phyloP scores from a whole-genome alignment of 805 yeast species.

The Pichia rugopelliculosa region DNA sequence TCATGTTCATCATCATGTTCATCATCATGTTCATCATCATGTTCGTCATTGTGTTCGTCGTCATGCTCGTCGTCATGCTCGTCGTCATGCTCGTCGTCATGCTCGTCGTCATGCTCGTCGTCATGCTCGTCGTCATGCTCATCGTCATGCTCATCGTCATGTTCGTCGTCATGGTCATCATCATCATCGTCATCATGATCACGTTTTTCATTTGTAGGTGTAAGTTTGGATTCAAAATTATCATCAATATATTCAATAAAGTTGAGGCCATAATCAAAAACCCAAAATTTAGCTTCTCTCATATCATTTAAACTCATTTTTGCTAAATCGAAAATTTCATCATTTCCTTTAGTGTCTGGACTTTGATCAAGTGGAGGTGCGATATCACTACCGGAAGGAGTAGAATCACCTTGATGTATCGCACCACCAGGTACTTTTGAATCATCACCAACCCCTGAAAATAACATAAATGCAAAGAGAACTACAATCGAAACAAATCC shows the following conservation, averaged over 20 bases:
- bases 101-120: conserved; percentile 11
- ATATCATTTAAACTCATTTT: conserved; percentile 23
- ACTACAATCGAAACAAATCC: neutral
- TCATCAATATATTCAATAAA: conserved; percentile 20
- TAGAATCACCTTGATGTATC: neutral
- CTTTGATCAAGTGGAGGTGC: neutral
- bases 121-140: neutral
- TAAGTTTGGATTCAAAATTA: neutral
- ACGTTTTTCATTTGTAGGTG: neutral
- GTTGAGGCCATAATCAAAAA: conserved; percentile 17
- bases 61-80: conserved; percentile 1
- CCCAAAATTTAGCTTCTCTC: conserved; percentile 26
- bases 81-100: conserved; percentile 12
- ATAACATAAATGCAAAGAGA: conserved; percentile 8
- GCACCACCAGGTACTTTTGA: conserved; percentile 7
- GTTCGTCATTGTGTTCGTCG: neutral
- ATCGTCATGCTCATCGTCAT: neutral
- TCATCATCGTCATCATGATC: neutral
- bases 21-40: neutral
- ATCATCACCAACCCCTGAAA: conserved; percentile 6
- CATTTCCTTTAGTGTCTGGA: neutral
- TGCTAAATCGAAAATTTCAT: conserved; percentile 1
- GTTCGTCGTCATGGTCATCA: neutral
- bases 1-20: neutral
- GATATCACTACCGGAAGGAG: neutral